Percentiles rank a stretch among this genome's conserved stretches.
phyloP scores from a whole-genome alignment of 2,329 filamentous ascomycete genomes.

The Scedosporium boydii region DNA sequence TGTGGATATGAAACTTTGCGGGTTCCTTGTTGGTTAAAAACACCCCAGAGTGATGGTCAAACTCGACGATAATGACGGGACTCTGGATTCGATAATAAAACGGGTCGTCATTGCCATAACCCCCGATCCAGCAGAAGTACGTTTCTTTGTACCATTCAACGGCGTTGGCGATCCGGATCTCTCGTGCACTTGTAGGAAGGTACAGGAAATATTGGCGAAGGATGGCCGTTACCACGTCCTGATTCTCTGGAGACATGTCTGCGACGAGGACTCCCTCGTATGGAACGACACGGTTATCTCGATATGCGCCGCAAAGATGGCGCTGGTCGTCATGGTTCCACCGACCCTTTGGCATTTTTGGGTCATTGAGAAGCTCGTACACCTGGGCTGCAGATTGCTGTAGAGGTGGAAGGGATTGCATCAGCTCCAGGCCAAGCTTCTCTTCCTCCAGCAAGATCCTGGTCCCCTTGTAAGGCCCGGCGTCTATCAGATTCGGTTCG shows the following conservation, averaged over 20 bases:
- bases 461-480: slow-evolving; percentile 52
- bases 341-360: slow-evolving; percentile 54
- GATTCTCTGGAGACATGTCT: slow-evolving; percentile 36
- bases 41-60: slow-evolving; percentile 72
- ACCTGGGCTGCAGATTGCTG: slow-evolving; percentile 42
- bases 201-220: slow-evolving; percentile 59
- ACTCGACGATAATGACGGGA: slow-evolving; percentile 64
- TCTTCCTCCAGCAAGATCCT: slow-evolving; percentile 59
- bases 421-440: slow-evolving; percentile 52
- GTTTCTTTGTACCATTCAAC: slow-evolving; percentile 55
- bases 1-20: slow-evolving; percentile 73
- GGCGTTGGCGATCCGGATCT: slow-evolving; percentile 44
- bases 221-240: slow-evolving; percentile 46
- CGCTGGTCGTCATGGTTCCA: slow-evolving; percentile 79
- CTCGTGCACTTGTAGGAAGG: slow-evolving; percentile 46
- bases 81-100: slow-evolving; percentile 75
- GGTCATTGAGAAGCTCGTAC: slow-evolving; percentile 52
- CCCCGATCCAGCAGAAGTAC: slow-evolving; percentile 73
- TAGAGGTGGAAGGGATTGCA: slow-evolving; percentile 48
- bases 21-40: slow-evolving; percentile 66
- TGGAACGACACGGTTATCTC: slow-evolving; percentile 68
- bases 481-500: slow-evolving; percentile 67
- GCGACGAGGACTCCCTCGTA: slow-evolving; percentile 57
- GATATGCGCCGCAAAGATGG: slow-evolving; percentile 67
- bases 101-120: slow-evolving; percentile 53